These are phyloP conservation scores for Rhodosporidiobolus sp. DNA, from an alignment of 768 basidiomycete genomes.

Conservation along the genomic window DNA sequence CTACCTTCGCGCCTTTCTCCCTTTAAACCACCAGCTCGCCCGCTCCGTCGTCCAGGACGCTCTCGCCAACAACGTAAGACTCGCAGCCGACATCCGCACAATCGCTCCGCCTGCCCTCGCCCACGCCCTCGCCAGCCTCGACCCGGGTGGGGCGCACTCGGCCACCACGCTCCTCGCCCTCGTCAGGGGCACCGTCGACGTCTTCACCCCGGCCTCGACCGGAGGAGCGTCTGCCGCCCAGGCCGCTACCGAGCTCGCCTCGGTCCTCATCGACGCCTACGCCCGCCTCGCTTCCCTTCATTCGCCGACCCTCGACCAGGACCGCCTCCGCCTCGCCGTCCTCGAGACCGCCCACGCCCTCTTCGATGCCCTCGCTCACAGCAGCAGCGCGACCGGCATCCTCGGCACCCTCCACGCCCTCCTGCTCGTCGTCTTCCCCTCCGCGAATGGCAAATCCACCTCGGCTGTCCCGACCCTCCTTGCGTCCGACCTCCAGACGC, in stretches of 20 bases:
- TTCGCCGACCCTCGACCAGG: background rate
- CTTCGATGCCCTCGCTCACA: background rate
- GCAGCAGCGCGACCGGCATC: background rate
- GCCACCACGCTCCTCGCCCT: background rate
- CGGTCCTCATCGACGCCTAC: background rate
- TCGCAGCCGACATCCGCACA: background rate
- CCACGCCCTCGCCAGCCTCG: background rate
- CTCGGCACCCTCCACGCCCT: conserved; percentile 10
- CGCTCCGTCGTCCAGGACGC: background rate
- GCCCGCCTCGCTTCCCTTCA: background rate
- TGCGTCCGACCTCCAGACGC: background rate
- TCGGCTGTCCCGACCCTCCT: background rate
- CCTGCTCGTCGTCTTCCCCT: conserved; percentile 2
- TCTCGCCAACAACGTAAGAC: conserved; percentile 5
- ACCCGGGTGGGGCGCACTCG: too few species aligned
- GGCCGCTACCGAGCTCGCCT: background rate
- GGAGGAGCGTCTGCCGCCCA: background rate
- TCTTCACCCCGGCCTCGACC: background rate
- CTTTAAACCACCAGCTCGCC: background rate
- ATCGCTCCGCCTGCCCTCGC: background rate
- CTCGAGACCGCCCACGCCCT: conserved; percentile 8
- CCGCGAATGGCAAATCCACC: too few species aligned
- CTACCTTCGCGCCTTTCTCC: conserved; percentile 21
- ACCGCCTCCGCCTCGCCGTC: conserved; percentile 14
- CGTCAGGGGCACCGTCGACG: background rate